Evolutionary conservation across 2,329 filamentous ascomycete species (phyloP).

Genomic region (Aspergillus proliferans): DNA sequence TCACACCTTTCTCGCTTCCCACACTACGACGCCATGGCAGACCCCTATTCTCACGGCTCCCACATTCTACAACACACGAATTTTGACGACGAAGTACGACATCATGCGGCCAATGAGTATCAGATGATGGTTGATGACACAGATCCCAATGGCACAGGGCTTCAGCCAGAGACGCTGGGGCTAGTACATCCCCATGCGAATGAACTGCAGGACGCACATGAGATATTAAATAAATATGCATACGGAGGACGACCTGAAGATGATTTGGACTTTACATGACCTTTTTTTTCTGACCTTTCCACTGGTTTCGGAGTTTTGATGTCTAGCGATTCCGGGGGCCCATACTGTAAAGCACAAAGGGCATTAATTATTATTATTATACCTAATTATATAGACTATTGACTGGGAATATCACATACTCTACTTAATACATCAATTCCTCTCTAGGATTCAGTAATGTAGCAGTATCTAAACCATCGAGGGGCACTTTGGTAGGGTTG

Average conservation of each 20-base stretch:
- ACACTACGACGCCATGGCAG: slow-evolving; percentile 30
- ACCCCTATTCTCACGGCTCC: slow-evolving; percentile 27
- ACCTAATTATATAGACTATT: background rate
- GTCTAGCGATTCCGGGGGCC: background rate
- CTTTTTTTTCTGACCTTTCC: slow-evolving; percentile 1
- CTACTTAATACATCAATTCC: background rate
- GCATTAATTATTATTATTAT: background rate
- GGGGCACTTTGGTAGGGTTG: slow-evolving; percentile 10
- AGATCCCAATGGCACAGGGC: slow-evolving; percentile 22
- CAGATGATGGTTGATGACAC: slow-evolving; percentile 36
- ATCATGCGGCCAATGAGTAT: slow-evolving; percentile 33
- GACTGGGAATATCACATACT: background rate
- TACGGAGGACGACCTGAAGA: slow-evolving; percentile 35
- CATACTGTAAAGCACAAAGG: background rate
- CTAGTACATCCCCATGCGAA: slow-evolving; percentile 34
- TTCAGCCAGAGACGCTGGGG: slow-evolving; percentile 34
- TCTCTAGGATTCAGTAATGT: too few species aligned
- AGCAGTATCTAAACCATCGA: background rate
- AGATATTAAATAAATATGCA: slow-evolving; percentile 34
- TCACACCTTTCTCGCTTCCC: slow-evolving; percentile 38
- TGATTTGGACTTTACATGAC: slow-evolving; percentile 16
- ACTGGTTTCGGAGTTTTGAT: background rate
- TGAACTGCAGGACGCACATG: slow-evolving; percentile 36
- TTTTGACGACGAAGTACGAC: slow-evolving; percentile 35
- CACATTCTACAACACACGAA: slow-evolving; percentile 27